These are phyloP conservation scores for Pseudohyphozyma bogoriensis DNA, from an alignment of 768 basidiomycete genomes.

Conservation along the genomic window DNA sequence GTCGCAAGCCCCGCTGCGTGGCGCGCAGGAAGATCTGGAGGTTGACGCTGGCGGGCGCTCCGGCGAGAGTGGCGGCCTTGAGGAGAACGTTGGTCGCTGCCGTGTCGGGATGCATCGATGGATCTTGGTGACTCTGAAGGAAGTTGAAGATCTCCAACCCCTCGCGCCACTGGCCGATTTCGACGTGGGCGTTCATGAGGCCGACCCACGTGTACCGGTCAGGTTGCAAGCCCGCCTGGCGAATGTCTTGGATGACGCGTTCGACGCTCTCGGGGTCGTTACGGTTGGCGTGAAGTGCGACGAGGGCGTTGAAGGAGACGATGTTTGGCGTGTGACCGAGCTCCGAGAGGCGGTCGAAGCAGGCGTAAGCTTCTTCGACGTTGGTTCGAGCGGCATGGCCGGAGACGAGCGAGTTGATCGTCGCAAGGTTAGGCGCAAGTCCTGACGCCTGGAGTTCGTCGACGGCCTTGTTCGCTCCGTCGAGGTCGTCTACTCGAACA, in stretches of 20 bases:
- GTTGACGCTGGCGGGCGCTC: constrained; percentile 61
- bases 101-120: constrained; percentile 40
- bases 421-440: constrained; percentile 6
- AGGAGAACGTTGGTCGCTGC: constrained; percentile 62
- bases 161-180: constrained; percentile 65
- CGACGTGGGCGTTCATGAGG: constrained; percentile 73
- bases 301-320: constrained; percentile 33
- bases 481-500: constrained; percentile 27
- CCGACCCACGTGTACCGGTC: constrained; percentile 41
- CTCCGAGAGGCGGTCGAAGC: constrained; percentile 29
- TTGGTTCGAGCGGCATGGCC: constrained; percentile 29
- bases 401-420: constrained; percentile 29
- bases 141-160: constrained; percentile 62
- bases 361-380: constrained; percentile 20
- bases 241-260: constrained; percentile 32
- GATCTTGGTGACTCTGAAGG: constrained; percentile 37
- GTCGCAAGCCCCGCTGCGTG: constrained; percentile 45
- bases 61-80: constrained; percentile 71
- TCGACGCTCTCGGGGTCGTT: constrained; percentile 33
- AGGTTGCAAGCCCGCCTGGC: constrained; percentile 27
- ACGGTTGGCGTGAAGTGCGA: constrained; percentile 31
- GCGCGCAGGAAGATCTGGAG: constrained; percentile 49
- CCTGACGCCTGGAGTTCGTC: constrained; percentile 10
- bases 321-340: constrained; percentile 23
- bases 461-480: constrained; percentile 15